Evolutionary conservation across 495 filamentous ascomycete genomes (phyloP), one percentile per base, ranked within the genome.

Genomic region (Pyrenopolyporus hunteri): DNA sequence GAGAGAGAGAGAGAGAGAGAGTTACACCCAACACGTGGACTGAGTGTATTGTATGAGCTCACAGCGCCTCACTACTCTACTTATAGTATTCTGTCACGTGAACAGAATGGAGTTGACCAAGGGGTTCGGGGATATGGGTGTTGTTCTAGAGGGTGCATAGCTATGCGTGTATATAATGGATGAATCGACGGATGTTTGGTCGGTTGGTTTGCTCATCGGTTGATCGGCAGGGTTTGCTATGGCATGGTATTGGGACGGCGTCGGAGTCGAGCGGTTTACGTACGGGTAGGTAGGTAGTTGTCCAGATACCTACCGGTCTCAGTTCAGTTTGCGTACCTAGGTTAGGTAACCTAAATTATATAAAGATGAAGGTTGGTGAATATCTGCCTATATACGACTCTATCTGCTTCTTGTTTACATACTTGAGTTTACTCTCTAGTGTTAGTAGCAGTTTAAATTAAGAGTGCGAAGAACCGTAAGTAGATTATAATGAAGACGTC

Each of bases 311-410:
- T 42, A 42, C 23, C 7, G 31, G 36, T 29, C 32, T 9, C 39
- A 40, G 28, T 35, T 46, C 40, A 22, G 50, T 19, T 54, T 39
- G 19, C 26, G 39, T 44, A 37, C n/a, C n/a, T n/a, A n/a, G n/a
- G n/a, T n/a, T n/a, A n/a, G n/a, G n/a, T n/a, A n/a, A n/a, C n/a
- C n/a, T n/a, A n/a, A n/a, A n/a, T n/a, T n/a, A n/a, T n/a, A n/a
- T n/a, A n/a, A n/a, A n/a, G n/a, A n/a, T n/a, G n/a, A n/a, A n/a
- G n/a, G n/a, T n/a, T n/a, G n/a, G 17, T 47, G 29, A 20, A 13
- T 51, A 52, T 11, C n/a, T 31, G 23, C 44, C 16, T 57, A 29
- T 23, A 8, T 33, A 14, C 32, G 16, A n/a, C n/a, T 36, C n/a
- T 36, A 36, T 14, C 3, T 35, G 6, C 8, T 13, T 6, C 8